Conservation (phyloP, 2,329 filamentous ascomycete genomes). For the Canariomyces notabilis region DNA sequence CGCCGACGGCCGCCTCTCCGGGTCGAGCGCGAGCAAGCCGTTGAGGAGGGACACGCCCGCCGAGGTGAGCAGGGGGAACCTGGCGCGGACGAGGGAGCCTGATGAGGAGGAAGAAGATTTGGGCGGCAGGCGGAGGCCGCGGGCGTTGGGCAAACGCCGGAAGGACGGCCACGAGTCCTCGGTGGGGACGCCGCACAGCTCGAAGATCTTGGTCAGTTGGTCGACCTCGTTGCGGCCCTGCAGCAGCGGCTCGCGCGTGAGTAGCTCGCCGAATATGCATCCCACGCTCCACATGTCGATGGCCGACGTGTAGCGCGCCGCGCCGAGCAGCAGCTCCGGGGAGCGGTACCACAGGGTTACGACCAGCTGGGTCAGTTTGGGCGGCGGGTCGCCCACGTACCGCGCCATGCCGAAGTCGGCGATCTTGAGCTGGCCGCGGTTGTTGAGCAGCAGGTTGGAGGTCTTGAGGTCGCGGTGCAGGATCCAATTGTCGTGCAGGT, state of each 20-base stretch:
- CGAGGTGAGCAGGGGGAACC: constrained; percentile 75
- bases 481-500: constrained; percentile 86
- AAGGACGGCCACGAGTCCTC: constrained; percentile 82
- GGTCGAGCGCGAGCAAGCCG: constrained; percentile 69
- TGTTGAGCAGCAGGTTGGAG: constrained; percentile 89
- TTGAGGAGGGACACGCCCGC: constrained; percentile 68
- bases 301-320: constrained; percentile 65
- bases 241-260: constrained; percentile 75
- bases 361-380: constrained; percentile 82
- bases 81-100: constrained; percentile 60
- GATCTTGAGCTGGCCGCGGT: constrained; percentile 89
- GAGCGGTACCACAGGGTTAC: constrained; percentile 96
- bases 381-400: constrained; percentile 72
- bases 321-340: constrained; percentile 82
- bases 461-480: constrained; percentile 92
- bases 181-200: constrained; percentile 79
- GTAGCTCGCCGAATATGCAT: constrained; percentile 89
- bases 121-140: constrained; percentile 65
- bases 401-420: constrained; percentile 98
- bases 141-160: constrained; percentile 80
- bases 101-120: constrained; percentile 32
- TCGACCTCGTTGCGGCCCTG: constrained; percentile 92
- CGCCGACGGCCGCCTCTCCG: constrained; percentile 64
- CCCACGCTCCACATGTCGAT: constrained; percentile 96
- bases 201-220: constrained; percentile 81